Percentiles rank a stretch among this genome's conserved stretches.
Conservation (phyloP, 306 rosid species). For the Crotalaria pallida region DNA sequence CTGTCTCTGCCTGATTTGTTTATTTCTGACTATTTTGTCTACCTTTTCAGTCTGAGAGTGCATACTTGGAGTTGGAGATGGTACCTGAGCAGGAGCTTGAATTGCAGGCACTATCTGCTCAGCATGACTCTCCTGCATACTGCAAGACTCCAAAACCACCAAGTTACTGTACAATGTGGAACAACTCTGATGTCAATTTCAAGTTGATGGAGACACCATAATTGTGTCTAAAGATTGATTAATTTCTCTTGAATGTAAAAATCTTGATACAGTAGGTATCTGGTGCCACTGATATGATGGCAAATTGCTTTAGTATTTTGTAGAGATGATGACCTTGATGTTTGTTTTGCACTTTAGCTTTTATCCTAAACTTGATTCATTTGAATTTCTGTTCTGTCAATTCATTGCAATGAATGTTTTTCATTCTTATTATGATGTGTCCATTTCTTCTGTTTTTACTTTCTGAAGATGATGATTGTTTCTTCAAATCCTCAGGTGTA, state of each 20-base stretch:
- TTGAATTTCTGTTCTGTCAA: background rate
- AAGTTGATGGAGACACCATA: constrained; percentile 51
- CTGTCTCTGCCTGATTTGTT: too few species aligned
- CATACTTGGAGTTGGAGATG: constrained; percentile 33
- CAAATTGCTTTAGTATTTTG: background rate
- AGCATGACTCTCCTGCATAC: constrained; percentile 33
- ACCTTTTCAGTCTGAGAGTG: background rate
- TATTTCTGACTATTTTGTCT: too few species aligned
- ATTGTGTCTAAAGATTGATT: background rate
- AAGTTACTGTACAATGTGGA: constrained; percentile 28
- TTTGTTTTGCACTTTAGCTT: background rate
- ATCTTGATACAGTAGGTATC: background rate
- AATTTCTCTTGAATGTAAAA: background rate
- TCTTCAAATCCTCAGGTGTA: too few species aligned
- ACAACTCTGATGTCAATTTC: constrained; percentile 36
- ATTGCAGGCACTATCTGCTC: constrained; percentile 8
- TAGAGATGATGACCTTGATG: background rate
- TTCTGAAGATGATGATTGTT: too few species aligned
- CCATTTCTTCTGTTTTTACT: too few species aligned
- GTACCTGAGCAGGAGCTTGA: constrained; percentile 40
- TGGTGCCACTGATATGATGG: constrained; percentile 28
- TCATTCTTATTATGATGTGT: background rate
- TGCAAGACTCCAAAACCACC: constrained; percentile 39
- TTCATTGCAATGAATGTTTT: background rate
- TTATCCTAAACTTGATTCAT: background rate